Evolutionary conservation across 192 early-diverging fungal species (phyloP).

Genomic region (Coemansia sp.): DNA sequence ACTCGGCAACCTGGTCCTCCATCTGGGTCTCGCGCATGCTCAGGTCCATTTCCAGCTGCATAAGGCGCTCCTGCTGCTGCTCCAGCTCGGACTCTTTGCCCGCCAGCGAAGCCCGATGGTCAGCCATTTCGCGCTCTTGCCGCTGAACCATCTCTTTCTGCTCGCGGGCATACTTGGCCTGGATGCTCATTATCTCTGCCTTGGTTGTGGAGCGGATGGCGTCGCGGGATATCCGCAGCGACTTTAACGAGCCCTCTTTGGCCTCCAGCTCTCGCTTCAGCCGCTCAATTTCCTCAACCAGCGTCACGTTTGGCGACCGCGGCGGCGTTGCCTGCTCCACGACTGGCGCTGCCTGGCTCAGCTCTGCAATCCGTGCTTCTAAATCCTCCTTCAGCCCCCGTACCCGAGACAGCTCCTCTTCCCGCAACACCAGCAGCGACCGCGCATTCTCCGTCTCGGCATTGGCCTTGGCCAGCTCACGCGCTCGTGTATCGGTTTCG

Average conservation of each 20-base stretch:
- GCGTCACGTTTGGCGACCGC: constrained; percentile 27
- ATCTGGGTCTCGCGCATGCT: constrained; percentile 43
- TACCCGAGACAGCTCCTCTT: constrained; percentile 47
- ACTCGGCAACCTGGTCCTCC: constrained; percentile 45
- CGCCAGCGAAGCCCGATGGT: constrained; percentile 33
- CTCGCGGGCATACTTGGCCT: constrained; percentile 46
- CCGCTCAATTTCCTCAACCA: constrained; percentile 46
- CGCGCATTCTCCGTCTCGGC: constrained; percentile 42
- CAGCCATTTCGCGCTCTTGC: constrained; percentile 35
- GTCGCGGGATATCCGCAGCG: constrained; percentile 50
- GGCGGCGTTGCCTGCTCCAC: constrained; percentile 25
- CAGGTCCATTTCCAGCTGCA: constrained; percentile 52
- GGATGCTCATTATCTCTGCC: constrained; percentile 52
- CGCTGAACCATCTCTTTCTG: constrained; percentile 34
- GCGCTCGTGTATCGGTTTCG: constrained; percentile 31
- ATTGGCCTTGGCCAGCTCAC: constrained; percentile 36
- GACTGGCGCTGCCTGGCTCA: constrained; percentile 17
- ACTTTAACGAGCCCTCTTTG: constrained; percentile 50
- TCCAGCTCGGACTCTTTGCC: constrained; percentile 40
- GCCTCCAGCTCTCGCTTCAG: constrained; percentile 41
- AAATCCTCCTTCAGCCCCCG: constrained; percentile 51
- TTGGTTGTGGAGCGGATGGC: constrained; percentile 43
- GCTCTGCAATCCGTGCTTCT: constrained; percentile 37
- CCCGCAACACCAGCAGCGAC: constrained; percentile 33
- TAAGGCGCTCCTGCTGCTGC: constrained; percentile 46